A percentile compares a stretch with the other conserved stretches of the same genome.
Evolutionary conservation across 352 stramenopile genomes (phyloP).

Genomic region (Phytophthora niederhauseri): DNA sequence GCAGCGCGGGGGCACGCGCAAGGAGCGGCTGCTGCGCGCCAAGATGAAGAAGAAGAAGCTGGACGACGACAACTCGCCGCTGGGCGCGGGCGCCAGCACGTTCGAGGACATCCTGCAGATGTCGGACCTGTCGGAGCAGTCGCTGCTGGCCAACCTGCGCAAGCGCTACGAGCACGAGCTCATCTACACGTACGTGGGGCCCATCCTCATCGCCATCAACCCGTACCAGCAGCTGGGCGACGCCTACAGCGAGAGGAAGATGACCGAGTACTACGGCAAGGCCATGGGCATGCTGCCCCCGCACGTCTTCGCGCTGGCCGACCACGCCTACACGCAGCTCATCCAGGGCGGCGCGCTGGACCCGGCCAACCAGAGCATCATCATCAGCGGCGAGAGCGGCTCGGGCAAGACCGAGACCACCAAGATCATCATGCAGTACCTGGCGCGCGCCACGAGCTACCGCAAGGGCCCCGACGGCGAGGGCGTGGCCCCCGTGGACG

Average conservation of each 20-base stretch:
- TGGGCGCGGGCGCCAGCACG: conserved; percentile 43
- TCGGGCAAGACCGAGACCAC: conserved; percentile 93
- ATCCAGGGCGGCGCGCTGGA: conserved; percentile 84
- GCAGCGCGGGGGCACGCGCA: conserved; percentile 61
- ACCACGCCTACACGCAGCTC: conserved; percentile 90
- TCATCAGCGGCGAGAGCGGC: conserved; percentile 93
- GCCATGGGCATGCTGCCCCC: conserved; percentile 81
- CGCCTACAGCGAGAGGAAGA: conserved; percentile 75
- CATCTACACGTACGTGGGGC: conserved; percentile 95
- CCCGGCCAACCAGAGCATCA: conserved; percentile 91
- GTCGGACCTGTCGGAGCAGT: conserved; percentile 90
- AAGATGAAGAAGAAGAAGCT: conserved; percentile 90
- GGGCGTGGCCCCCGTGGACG: conserved; percentile 9
- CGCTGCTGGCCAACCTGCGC: conserved; percentile 89
- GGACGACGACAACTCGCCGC: conserved; percentile 58
- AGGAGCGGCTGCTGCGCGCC: conserved; percentile 85
- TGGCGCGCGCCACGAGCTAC: conserved; percentile 82
- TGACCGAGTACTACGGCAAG: conserved; percentile 91
- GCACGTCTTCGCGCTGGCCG: conserved; percentile 92
- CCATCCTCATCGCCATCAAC: conserved; percentile 93
- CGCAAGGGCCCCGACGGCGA: conserved; percentile 46
- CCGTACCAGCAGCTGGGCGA: conserved; percentile 85
- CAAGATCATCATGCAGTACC: conserved; percentile 94
- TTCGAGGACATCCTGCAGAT: conserved; percentile 92
- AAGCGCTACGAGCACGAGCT: conserved; percentile 92